Evolutionary conservation across 352 stramenopile genomes (phyloP).

Genomic region (Phytopythium ostracodes): DNA sequence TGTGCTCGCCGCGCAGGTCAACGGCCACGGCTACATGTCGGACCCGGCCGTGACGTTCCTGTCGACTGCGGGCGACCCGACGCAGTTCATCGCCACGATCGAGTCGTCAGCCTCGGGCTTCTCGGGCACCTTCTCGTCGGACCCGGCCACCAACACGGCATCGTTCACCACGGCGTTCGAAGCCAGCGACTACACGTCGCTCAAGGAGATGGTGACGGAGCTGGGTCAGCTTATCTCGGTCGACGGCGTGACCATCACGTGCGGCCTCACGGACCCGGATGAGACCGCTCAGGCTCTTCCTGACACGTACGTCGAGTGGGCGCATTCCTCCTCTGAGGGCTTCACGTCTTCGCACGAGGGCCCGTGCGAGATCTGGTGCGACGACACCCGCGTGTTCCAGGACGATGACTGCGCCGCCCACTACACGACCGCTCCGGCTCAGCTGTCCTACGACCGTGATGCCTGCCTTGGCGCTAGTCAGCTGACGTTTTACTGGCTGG

Average conservation of each 20-base stretch:
- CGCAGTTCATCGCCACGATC: constrained; percentile 38
- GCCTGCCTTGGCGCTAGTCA: constrained; percentile 20
- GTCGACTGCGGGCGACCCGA: constrained; percentile 23
- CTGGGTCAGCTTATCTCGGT: constrained; percentile 6
- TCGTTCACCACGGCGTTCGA: constrained; percentile 17
- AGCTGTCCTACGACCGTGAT: constrained; percentile 21
- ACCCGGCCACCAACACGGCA: constrained; percentile 14
- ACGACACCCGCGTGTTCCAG: constrained; percentile 28
- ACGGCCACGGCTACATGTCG: constrained; percentile 32
- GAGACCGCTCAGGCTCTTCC: constrained; percentile 22
- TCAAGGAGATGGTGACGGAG: constrained; percentile 20
- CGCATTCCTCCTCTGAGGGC: constrained; percentile 23
- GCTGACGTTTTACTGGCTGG: constrained; percentile 43
- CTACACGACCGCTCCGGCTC: constrained; percentile 19
- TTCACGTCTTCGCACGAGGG: constrained; percentile 28
- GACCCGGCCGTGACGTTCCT: constrained; percentile 19
- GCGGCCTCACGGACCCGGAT: constrained; percentile 22
- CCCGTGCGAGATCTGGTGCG: constrained; percentile 37
- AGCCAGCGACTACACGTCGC: constrained; percentile 16
- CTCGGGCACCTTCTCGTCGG: constrained; percentile 19
- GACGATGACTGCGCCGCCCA: constrained; percentile 26
- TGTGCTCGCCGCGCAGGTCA: constrained; percentile 1
- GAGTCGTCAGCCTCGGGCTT: constrained; percentile 22
- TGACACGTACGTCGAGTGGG: constrained; percentile 27
- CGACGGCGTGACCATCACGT: constrained; percentile 15